Conservation (phyloP, 345 rosid species). For the Diplotaxis tenuifolia region DNA sequence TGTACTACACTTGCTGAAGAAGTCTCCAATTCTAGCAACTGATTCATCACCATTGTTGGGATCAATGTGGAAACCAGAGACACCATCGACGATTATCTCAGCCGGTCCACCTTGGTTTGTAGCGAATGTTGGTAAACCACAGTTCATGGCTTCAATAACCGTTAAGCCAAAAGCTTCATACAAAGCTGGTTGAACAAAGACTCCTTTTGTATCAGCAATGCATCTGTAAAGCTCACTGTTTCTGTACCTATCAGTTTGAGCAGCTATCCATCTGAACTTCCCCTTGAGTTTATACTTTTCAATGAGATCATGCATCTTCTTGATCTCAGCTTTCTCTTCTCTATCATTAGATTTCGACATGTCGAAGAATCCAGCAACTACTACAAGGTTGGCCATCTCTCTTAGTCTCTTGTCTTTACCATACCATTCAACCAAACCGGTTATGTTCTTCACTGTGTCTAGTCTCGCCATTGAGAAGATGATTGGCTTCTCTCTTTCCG, state of each 20-base stretch:
- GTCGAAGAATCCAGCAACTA: conserved; percentile 90
- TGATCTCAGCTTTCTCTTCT: conserved; percentile 83
- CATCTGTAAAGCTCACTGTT: conserved; percentile 90
- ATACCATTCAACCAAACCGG: conserved; percentile 88
- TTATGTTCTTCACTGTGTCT: conserved; percentile 83
- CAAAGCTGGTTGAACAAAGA: conserved; percentile 90
- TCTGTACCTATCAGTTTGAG: conserved; percentile 82
- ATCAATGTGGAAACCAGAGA: conserved; percentile 87
- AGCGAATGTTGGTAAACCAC: conserved; percentile 90
- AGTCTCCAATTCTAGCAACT: conserved; percentile 63
- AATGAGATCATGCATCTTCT: conserved; percentile 76
- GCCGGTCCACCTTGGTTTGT: conserved; percentile 96
- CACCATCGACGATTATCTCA: conserved; percentile 82
- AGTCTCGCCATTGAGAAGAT: conserved; percentile 99
- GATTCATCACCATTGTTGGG: conserved; percentile 83
- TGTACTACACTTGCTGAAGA: conserved; percentile 64
- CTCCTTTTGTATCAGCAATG: conserved; percentile 90
- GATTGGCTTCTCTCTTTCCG: conserved; percentile 70
- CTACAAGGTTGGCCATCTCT: conserved; percentile 74
- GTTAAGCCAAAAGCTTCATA: conserved; percentile 97
- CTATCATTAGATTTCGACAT: conserved; percentile 74
- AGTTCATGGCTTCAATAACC: conserved; percentile 96
- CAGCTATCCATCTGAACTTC: conserved; percentile 92
- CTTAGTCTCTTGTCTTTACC: conserved; percentile 78
- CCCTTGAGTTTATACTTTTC: conserved; percentile 78